Conservation (phyloP, 1,139 yeast species). For the Diutina ranongensis region DNA sequence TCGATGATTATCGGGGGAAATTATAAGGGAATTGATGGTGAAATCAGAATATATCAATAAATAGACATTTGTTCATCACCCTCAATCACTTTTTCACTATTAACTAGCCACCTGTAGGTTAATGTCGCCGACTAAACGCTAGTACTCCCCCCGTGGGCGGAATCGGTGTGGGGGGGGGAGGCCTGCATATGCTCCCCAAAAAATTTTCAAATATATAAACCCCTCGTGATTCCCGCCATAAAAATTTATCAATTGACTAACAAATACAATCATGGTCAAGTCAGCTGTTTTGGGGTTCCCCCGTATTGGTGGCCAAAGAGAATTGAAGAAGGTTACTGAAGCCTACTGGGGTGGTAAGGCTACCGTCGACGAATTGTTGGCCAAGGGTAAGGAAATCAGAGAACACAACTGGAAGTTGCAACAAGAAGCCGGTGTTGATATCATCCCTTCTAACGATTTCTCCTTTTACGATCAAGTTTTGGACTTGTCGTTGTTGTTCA, state of each 20-base stretch:
- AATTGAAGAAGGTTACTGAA: conserved; percentile 96
- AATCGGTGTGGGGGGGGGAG: background rate
- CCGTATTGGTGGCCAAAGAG: conserved; percentile 98
- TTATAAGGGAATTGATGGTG: too few species aligned
- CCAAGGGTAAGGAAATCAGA: conserved; percentile 93
- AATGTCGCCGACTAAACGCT: too few species aligned
- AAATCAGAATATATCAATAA: too few species aligned
- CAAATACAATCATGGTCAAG: conserved; percentile 53
- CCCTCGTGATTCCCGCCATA: background rate
- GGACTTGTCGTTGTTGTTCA: conserved; percentile 86
- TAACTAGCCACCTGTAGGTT: too few species aligned
- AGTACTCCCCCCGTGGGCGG: conserved; percentile 1
- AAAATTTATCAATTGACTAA: conserved; percentile 2
- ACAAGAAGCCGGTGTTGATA: conserved; percentile 92
- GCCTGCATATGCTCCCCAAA: background rate
- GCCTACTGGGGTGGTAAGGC: conserved; percentile 97
- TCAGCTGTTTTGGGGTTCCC: conserved; percentile 98
- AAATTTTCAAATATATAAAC: background rate
- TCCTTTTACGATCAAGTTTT: conserved; percentile 96
- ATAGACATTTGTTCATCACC: too few species aligned
- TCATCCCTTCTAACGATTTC: conserved; percentile 96
- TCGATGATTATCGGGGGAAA: too few species aligned
- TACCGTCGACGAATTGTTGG: conserved; percentile 72
- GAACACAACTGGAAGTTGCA: conserved; percentile 97
- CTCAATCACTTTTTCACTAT: too few species aligned